Evolutionary conservation across 306 rosid species (phyloP), one percentile per base, ranked within the genome.

Genomic region (Prunus mongolica): DNA sequence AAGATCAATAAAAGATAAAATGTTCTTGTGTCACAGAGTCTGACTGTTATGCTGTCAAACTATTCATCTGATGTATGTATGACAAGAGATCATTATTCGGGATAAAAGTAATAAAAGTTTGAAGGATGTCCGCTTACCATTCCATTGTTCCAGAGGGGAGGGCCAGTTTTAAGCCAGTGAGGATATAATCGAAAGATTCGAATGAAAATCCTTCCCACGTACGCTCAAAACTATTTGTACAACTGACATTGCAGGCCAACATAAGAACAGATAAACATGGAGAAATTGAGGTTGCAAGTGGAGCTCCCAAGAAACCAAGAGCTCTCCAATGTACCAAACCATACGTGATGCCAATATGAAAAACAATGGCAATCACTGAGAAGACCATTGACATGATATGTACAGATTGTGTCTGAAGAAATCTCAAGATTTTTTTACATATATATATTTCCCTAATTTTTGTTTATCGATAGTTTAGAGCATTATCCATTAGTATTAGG

Each of bases 131-230:
- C 12, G 72, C 90, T 86, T 80, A 90, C 96, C 98, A 88, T 20
- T 90, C 85, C 97, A 90, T 91, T 54, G 89, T 89, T 1, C 89
- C 93, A 28, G 96, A 93, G 25, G 96, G 90, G 24, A 93, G 61
- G 70, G 97, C 87, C 11, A 93, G 87, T 87, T 84, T 93, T 58
- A 93, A 74, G 79, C 78, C 80, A 7, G 81, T 55, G 6, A 87
- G 7, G 41, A 93, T 32, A 7, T 78, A 85, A 73, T 32, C 5
- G 47, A 90, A 79, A 8, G 91, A 83, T 18, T 87, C 80, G 14
- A 38, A 18, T 16, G 97, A 91, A 83, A 94, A 86, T 22, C 96
- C 98, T 41, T 50, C 72, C 97, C 93, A 94, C 5, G 98, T 94
- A 10, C 60, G 73, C 77, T 85, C 68, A 79, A 90, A 85, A 56